Percentiles rank a stretch among this genome's conserved stretches.
phyloP scores from a whole-genome alignment of 768 basidiomycete species.

The Leccinum olivaceopallidum region DNA sequence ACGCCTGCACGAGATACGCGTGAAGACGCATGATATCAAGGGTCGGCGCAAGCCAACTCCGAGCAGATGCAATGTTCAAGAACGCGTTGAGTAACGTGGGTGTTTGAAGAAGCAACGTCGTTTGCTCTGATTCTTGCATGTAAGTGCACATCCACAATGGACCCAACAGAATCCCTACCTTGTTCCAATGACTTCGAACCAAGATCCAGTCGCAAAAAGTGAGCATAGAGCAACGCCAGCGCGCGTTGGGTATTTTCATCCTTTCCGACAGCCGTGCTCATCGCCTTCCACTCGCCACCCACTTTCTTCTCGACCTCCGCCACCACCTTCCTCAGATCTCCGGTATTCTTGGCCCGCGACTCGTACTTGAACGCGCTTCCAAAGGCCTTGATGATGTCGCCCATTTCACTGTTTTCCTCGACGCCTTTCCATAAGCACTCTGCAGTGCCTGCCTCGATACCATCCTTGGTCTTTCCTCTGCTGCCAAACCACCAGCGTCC shows the following conservation, averaged over 20 bases:
- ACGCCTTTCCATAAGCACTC: slow-evolving; percentile 85
- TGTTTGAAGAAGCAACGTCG: slow-evolving; percentile 63
- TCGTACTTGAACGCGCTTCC: slow-evolving; percentile 68
- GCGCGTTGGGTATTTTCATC: slow-evolving; percentile 45
- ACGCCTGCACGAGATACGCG: slow-evolving; percentile 80
- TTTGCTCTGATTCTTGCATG: slow-evolving; percentile 59
- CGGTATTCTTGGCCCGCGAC: slow-evolving; percentile 32
- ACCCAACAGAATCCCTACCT: slow-evolving; percentile 47
- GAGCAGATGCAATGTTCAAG: slow-evolving; percentile 77
- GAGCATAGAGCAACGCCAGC: slow-evolving; percentile 78
- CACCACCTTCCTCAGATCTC: slow-evolving; percentile 52
- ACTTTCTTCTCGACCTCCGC: slow-evolving; percentile 47
- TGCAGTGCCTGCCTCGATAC: slow-evolving; percentile 78
- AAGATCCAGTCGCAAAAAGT: slow-evolving; percentile 71
- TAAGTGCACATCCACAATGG: neutral
- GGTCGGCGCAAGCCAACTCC: slow-evolving; percentile 86
- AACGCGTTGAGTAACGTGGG: slow-evolving; percentile 78
- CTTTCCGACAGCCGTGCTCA: slow-evolving; percentile 43
- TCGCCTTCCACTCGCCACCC: slow-evolving; percentile 55
- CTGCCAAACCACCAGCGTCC: slow-evolving; percentile 98
- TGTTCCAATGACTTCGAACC: slow-evolving; percentile 51
- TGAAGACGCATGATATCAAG: slow-evolving; percentile 81
- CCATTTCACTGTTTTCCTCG: slow-evolving; percentile 75
- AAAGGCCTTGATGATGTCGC: slow-evolving; percentile 71
- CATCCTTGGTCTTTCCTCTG: slow-evolving; percentile 88